These are phyloP conservation scores for Backusella luteola DNA, from an alignment of 192 early-diverging fungal genomes.

Conservation along the genomic window DNA sequence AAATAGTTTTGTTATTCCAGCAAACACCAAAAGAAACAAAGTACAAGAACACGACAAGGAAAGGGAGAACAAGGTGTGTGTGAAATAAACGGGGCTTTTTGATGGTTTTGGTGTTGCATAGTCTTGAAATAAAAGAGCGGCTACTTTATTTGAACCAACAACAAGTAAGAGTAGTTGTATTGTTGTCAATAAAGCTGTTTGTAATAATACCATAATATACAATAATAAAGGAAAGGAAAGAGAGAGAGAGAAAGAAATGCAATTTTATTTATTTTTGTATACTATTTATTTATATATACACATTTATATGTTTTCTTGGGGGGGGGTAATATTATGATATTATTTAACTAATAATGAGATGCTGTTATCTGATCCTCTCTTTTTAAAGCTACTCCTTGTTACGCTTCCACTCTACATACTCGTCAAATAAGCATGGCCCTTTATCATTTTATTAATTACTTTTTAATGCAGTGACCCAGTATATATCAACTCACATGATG, in stretches of 20 bases:
- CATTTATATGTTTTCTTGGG: background rate
- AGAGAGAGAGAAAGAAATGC: background rate
- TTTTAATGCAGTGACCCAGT: too few relatives aligned
- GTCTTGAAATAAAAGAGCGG: constrained; percentile 7
- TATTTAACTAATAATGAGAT: background rate
- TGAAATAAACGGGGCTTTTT: background rate
- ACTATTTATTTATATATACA: background rate
- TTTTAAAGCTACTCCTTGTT: background rate
- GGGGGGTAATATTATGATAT: background rate
- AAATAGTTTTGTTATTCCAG: constrained; percentile 75
- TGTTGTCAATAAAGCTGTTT: background rate
- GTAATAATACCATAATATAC: background rate
- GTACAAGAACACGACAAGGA: constrained; percentile 74
- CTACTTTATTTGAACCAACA: background rate
- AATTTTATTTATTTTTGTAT: background rate
- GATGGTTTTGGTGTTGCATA: constrained; percentile 11
- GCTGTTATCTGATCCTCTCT: background rate
- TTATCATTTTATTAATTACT: too few relatives aligned
- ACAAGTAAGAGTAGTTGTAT: constrained; percentile 2
- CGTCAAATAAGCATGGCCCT: constrained; percentile 33
- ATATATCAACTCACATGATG: constrained; percentile 26
- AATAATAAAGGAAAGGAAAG: background rate
- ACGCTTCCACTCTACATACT: constrained; percentile 26
- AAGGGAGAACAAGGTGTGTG: constrained; percentile 61
- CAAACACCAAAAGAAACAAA: constrained; percentile 80